Base-by-base conservation (phyloP, 192 early-diverging fungal genomes). In the Backusella sp. region DNA sequence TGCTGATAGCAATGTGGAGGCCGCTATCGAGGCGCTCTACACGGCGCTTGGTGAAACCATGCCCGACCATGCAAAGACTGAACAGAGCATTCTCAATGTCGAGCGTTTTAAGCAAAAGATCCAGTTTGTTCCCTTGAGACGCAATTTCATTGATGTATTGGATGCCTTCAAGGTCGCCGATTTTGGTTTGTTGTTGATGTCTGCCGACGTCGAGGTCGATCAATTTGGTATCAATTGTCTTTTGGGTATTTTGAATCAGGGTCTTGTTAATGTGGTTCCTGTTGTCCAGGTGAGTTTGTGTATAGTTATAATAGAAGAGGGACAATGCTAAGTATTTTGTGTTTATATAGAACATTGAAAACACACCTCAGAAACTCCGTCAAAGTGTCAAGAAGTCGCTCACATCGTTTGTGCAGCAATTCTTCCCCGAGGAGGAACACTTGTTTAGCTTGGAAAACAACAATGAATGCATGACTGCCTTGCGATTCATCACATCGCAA, bases 161-260 rank as follows among this genome's bases (percentile, higher is more conserved):
- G 95, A 98, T 82, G 93, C 90, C 3, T 90, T 92, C 79, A 97
- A 95, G 83, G 92, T 96, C 0, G 95, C 95, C 42, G 98, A 99
- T 80, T 96, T 94, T 77, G 87, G 94, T 74, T 74, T 99, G 68
- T 91, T 96, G 79, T 88, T 94, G 1, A 80, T 99, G 77, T 97
- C 95, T 56, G 94, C 96, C 17, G 88, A 91, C 4, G 91, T 92
- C 11, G 96, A 98, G 80, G 98, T 99, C 8, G 98, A 98, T 79
- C 87, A 86, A 42, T 97, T 97, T 88, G 98, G 98, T 49, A 92
- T 95, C 80, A 87, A 87, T 72, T 90, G 91, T 69, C 79, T 99
- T 79, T 87, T 88, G 41, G 90, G 93, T 35, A 92, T 99, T 74
- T 93, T 95, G 81, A 90, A 92, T 62, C 96, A 97, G 81, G 97